Evolutionary conservation across 345 rosid species (phyloP), one percentile per base, ranked within the genome.

Genomic region (Camelina hispida): DNA sequence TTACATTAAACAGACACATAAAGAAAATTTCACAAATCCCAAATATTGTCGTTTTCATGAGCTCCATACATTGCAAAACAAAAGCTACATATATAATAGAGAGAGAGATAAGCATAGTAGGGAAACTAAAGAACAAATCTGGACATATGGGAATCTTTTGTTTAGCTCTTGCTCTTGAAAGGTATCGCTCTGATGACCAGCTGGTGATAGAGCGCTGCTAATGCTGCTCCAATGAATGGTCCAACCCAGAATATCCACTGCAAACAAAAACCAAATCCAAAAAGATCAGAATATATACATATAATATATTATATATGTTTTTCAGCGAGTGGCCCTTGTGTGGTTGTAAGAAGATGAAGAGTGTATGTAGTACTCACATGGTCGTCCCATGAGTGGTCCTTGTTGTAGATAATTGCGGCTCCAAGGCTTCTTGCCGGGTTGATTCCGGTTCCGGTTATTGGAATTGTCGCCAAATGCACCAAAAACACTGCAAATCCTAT

Each of bases 211-310:
- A 84, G 70, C 3, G 90, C 83, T 22, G 86, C 90, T 9, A 86
- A 64, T 23, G 81, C 85, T 40, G 85, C 84, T 47, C 90, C 90
- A 55, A 79, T 68, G 72, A 86, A 81, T 30, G 87, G 87, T 69
- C 89, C 89, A 6, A 84, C 81, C 86, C 87, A 86, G 82, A 82
- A 82, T 59, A 86, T 75, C 87, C 88, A 79, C 94, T 89, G 87
- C 59, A 68, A 8, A 7, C 11, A 61, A 55, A 8, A 28, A 8
- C 2, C 56, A 50, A 38, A 9, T 22, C 53, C 32, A 64, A 56
- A 23, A 25, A 3, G 28, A 34, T 20, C 17, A 67, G 28, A 35
- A 7, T 7, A 16, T 6, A 22, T 22, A 22, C 2, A 23, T 25
- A 3, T 25, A 25, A 25, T 2, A 25, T 25, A 25, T 25, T 25